Base-by-base conservation (phyloP, 2,329 filamentous ascomycete genomes). In the Fusarium secorum region DNA sequence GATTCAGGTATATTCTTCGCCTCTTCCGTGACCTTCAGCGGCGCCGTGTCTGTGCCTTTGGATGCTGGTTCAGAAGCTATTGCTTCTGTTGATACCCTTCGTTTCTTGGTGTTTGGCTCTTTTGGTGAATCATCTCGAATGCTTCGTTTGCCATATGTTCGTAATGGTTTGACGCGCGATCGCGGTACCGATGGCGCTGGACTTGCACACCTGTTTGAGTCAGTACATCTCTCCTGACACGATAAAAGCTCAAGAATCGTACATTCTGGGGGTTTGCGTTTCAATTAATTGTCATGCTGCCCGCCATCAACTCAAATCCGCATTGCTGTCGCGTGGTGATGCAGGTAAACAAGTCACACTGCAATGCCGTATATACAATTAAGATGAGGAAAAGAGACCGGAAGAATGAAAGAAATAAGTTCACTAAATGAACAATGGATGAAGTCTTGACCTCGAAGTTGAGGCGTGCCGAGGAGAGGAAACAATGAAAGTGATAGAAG, bases 81-180 rank as follows among this genome's bases (percentile, higher is more conserved):
- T 4, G 8, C 36, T 6, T 63, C 64, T n/a, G 57, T 18, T 0
- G 60, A 65, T 1, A 66, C 35, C 11, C 74, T 71, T 22, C 66
- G 71, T 45, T 66, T 81, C 65, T 82, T 81, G 1, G 62, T 14
- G 4, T 18, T 68, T 2, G 62, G 35, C 26, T 70, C 60, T 5
- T 49, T 63, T 0, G 72, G 66, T 0, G 76, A 73, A 13, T 80
- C 77, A n/a, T 49, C 66, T 38, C 70, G 66, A 13, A 78, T 77
- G 8, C 72, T 73, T 18, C 79, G 78, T 66, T 80, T 82, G 45
- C 82, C 81, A 44, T 84, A 84, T 17, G 83, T 84, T 60, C 81
- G 79, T 18, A 83, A 69, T 8, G 78, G 75, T 63, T 80, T 81
- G 55, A 75, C 75, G 55, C 80, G 78, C 39, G 75, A 75, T 60